Percentiles rank a stretch among this genome's conserved stretches.
phyloP scores from a whole-genome alignment of 192 early-diverging fungal genomes.

The Coemansia umbellata region DNA sequence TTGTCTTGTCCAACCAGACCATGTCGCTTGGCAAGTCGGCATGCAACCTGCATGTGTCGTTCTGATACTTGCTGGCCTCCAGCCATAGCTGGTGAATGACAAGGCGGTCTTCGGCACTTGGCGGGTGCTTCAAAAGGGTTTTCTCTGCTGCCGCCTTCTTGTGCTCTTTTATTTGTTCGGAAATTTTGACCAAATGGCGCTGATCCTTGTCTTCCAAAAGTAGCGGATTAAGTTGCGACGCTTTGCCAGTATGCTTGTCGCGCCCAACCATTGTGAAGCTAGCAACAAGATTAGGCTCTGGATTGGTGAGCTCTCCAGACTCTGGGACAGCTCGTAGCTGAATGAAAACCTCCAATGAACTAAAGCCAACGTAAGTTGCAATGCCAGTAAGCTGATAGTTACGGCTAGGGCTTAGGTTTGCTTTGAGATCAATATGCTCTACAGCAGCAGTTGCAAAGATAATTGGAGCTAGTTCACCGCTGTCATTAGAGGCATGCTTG shows the following conservation, averaged over 20 bases:
- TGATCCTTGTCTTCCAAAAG: slow-evolving; percentile 69
- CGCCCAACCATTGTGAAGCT: slow-evolving; percentile 88
- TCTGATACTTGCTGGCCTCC: slow-evolving; percentile 62
- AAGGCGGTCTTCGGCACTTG: slow-evolving; percentile 71
- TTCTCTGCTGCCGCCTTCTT: slow-evolving; percentile 49
- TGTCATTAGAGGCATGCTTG: slow-evolving; percentile 63
- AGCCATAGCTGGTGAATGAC: slow-evolving; percentile 78
- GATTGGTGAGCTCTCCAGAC: slow-evolving; percentile 17
- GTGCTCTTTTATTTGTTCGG: slow-evolving; percentile 61
- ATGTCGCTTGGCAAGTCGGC: slow-evolving; percentile 45
- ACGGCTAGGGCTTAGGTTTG: slow-evolving; percentile 55
- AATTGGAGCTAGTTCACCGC: slow-evolving; percentile 54
- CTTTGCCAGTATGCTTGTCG: slow-evolving; percentile 65
- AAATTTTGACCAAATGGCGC: slow-evolving; percentile 62
- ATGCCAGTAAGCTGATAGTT: slow-evolving; percentile 77
- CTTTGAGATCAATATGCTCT: slow-evolving; percentile 78
- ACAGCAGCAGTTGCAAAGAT: slow-evolving; percentile 85
- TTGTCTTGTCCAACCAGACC: slow-evolving; percentile 75
- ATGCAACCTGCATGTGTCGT: slow-evolving; percentile 22
- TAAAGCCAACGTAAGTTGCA: slow-evolving; percentile 79
- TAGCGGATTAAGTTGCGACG: slow-evolving; percentile 69
- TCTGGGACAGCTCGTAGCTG: slow-evolving; percentile 57
- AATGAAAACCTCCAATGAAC: slow-evolving; percentile 83
- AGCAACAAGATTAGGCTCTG: slow-evolving; percentile 65
- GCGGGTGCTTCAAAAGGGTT: slow-evolving; percentile 65